Percentiles rank a stretch among this genome's conserved stretches.
Conservation (phyloP, 148 eudicot genomes). For the Chenopodium suecicum region DNA sequence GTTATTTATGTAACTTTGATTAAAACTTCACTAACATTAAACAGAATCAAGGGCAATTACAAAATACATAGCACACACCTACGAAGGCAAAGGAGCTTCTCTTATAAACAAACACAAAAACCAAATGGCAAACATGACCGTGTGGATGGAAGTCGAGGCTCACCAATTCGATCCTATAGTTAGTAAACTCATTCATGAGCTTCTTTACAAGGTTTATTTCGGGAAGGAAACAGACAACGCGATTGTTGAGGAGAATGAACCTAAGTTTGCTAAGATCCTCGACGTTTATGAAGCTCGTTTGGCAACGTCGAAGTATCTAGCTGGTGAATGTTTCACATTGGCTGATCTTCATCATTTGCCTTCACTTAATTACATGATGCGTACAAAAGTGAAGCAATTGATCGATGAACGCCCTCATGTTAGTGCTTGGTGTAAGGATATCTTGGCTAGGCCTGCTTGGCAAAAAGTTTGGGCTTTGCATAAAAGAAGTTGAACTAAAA, state of each 20-base stretch:
- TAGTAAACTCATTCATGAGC: constrained; percentile 46
- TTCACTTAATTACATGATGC: constrained; percentile 30
- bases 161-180: constrained; percentile 54
- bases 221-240: constrained; percentile 40
- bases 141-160: constrained; percentile 69
- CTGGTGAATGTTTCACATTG: constrained; percentile 51
- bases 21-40: not conserved
- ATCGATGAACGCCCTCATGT: constrained; percentile 54
- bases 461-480: constrained; percentile 36
- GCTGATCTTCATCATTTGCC: constrained; percentile 78
- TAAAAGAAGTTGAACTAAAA: no score
- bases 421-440: constrained; percentile 51
- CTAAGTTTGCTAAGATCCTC: constrained; percentile 46
- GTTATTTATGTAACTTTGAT: no score
- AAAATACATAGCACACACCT: constrained; percentile 44
- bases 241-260: constrained; percentile 39
- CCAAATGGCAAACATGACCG: constrained; percentile 40
- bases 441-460: constrained; percentile 75
- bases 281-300: constrained; percentile 70
- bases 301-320: constrained; percentile 57
- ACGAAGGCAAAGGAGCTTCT: constrained; percentile 46
- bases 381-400: constrained; percentile 31
- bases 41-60: constrained; percentile 83
- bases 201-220: constrained; percentile 29
- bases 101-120: constrained; percentile 37